phyloP scores from a whole-genome alignment of 75 land plant genomes.

The Isoetes taiwanensis region DNA sequence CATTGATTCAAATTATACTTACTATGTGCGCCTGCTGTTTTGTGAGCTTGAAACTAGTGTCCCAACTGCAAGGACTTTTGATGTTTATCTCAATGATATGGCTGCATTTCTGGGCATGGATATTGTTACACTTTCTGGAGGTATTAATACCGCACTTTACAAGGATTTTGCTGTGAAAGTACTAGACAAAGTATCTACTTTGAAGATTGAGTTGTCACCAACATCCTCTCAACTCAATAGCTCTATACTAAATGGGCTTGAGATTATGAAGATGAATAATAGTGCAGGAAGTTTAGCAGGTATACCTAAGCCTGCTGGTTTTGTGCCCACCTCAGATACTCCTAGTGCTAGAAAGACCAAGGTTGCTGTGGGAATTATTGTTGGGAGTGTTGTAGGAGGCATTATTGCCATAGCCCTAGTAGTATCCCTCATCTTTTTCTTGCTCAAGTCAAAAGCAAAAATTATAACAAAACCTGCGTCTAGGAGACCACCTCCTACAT shows the following conservation, averaged over 20 bases:
- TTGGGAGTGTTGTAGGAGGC: neutral
- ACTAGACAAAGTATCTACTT: neutral
- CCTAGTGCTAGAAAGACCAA: neutral
- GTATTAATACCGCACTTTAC: constrained; percentile 13
- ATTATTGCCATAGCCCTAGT: neutral
- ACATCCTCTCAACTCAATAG: too few species aligned
- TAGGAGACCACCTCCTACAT: neutral
- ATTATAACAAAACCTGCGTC: neutral
- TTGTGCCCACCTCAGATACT: neutral
- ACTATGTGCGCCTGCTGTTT: constrained; percentile 50
- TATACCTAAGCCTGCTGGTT: neutral
- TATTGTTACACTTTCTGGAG: constrained; percentile 17
- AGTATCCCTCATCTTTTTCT: neutral
- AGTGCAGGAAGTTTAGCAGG: constrained; percentile 41
- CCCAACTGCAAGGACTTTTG: constrained; percentile 41
- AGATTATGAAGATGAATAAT: constrained; percentile 64
- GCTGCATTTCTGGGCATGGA: constrained; percentile 29
- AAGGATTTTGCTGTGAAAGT: constrained; percentile 29
- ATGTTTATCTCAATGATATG: constrained; percentile 43
- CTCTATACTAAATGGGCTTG: constrained; percentile 56
- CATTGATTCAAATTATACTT: constrained; percentile 35
- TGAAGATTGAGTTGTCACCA: neutral
- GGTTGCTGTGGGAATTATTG: neutral
- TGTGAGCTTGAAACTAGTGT: constrained; percentile 35
- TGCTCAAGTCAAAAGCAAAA: too few species aligned